phyloP scores from a whole-genome alignment of 2,329 filamentous ascomycete species.

The Sporothrix phasma region DNA sequence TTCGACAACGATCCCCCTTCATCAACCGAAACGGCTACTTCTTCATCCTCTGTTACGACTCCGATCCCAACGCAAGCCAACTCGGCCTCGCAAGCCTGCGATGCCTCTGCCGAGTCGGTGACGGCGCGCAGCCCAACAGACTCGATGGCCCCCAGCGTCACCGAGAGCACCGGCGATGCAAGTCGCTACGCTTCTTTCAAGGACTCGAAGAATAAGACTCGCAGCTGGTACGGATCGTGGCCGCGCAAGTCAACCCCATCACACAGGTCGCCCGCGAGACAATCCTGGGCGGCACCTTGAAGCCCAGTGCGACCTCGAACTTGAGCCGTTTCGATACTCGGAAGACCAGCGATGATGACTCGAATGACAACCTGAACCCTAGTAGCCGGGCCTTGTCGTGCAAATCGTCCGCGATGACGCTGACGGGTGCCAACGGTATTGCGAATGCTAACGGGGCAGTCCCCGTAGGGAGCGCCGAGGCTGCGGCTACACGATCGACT shows the following conservation, averaged over 20 bases:
- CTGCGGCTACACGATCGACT: not conserved
- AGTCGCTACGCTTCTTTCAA: conserved; percentile 10
- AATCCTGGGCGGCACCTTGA: conserved; percentile 47
- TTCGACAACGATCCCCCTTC: conserved; percentile 18
- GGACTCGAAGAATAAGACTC: conserved; percentile 15
- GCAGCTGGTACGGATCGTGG: conserved; percentile 57
- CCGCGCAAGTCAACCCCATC: conserved; percentile 50
- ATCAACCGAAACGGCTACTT: not conserved
- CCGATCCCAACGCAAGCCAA: not conserved
- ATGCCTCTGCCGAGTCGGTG: conserved; percentile 1
- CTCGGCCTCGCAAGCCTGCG: not conserved
- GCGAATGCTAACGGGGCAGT: not conserved
- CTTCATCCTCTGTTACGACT: not conserved
- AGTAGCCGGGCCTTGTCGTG: not conserved
- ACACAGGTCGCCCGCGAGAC: conserved; percentile 52
- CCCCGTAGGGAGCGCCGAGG: not conserved
- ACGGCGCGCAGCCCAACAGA: conserved; percentile 9
- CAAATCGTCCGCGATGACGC: conserved; percentile 3
- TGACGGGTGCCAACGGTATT: not conserved
- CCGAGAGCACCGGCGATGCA: conserved; percentile 10
- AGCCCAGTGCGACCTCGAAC: conserved; percentile 36
- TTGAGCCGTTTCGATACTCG: conserved; percentile 42
- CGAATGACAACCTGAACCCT: not conserved
- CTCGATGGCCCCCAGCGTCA: conserved; percentile 10
- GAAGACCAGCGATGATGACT: conserved; percentile 25